Base-by-base conservation (phyloP, 2,329 filamentous ascomycete genomes). In the Beauveria rudraprayagi region DNA sequence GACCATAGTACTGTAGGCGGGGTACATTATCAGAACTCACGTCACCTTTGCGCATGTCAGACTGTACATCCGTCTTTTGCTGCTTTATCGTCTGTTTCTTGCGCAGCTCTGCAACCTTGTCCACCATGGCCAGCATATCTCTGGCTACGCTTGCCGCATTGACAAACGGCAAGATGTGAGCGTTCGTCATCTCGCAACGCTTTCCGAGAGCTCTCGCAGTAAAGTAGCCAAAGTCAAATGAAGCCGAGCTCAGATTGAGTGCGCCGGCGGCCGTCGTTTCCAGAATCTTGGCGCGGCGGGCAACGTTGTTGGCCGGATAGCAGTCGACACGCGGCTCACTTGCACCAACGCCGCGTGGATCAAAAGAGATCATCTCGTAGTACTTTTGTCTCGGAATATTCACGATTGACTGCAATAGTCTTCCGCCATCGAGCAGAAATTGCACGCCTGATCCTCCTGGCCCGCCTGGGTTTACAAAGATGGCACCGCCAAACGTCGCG, bases 1-100 rank as follows among this genome's bases (percentile, higher is more conserved):
- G 75, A 0, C 80, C 79, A 71, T 77, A 76, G 64, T 80, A 83
- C 65, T 77, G 76, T 41, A 82, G 64, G 6, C 69, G 63, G 3
- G 68, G 61, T 1, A 62, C 46, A 1, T 66, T 52, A 40, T 63
- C 63, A 2, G 14, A 2, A 16, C 11, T 37, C 34, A 11, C 34
- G 16, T 28, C 14, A 7, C 3, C 16, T 9, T 30, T 14, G 11
- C 40, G 53, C 24, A 30, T 26, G 17, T 30, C 40, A 24, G 16
- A 8, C 8, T 22, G 40, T 7, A 17, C 16, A 22, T 30, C 22
- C 11, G 22, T 30, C 34, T 51, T 7, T 9, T 16, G 11, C 9
- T 41, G 34, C 22, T 30, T 11, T 16, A 5, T 28, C 41, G 28
- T n/a, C 37, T 46, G 40, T 11, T 61, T 9, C 22, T 62, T 53